Evolutionary conservation across 2,329 filamentous ascomycete species (phyloP), one percentile per base, ranked within the genome.

Genomic region (Neonectria coccinea): DNA sequence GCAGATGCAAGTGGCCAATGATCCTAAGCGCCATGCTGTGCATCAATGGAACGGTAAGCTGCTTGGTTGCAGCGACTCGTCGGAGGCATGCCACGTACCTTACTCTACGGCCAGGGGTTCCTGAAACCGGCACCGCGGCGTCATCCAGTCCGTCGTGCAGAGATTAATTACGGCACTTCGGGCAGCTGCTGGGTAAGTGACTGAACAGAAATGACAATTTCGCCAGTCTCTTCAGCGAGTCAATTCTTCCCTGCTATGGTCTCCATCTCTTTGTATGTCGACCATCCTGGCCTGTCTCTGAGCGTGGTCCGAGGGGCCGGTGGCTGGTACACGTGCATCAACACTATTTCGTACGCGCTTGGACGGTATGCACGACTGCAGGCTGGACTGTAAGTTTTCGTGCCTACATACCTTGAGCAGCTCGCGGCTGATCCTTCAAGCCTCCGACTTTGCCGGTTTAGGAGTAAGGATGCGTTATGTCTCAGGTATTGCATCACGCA

Each of bases 81-180:
- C 36, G 27, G 56, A 55, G 47, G 67, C 64, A 67, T 61, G 65
- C 67, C 60, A 66, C 60, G 58, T 60, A 64, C 51, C 44, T 63
- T 29, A 41, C 31, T 55, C 27, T 31, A 44, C 8, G 53, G 48
- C 60, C 57, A 51, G 67, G 68, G 65, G 59, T 73, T 51, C 65
- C 68, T 66, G 67, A 68, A 72, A 66, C 70, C 69, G 64, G 66
- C 53, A 70, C 70, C 51, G 56, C 68, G 64, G 70, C 59, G 62
- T 55, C 66, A 50, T 59, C 52, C 56, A 64, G 33, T 62, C 45
- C 64, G 33, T 62, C 45, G 62, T 69, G 62, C 66, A 44, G 60
- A 68, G 64, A 65, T 63, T 56, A 56, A 65, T 63, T 56, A 56
- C 39, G 36, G 42, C 53, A 65, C 48, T 42, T 48, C 67, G 29